Evolutionary conservation across 768 basidiomycete genomes (phyloP).

Genomic region (Hygrocybe coccinea): DNA sequence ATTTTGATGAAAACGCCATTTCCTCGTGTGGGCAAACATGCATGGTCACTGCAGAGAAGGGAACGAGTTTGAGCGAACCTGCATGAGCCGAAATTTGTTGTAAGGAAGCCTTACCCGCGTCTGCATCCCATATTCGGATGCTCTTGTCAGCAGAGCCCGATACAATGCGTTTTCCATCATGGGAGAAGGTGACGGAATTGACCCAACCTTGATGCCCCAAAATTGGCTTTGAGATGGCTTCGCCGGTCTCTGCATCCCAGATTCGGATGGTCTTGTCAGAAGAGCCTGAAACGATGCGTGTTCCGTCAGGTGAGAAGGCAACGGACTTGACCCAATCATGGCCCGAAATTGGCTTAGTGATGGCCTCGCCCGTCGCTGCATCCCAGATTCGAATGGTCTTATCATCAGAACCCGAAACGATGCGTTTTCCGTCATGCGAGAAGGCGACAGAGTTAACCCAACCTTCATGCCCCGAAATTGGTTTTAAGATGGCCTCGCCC

Average conservation of each 20-base stretch:
- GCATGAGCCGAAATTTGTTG: too few species aligned
- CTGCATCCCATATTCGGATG: neutral
- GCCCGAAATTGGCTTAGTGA: neutral
- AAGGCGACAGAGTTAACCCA: neutral
- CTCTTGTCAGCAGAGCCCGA: neutral
- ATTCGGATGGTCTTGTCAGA: neutral
- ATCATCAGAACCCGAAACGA: neutral
- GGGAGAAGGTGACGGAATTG: neutral
- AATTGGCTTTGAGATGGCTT: neutral
- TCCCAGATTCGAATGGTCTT: neutral
- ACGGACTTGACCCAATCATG: neutral
- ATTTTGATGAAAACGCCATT: too few species aligned
- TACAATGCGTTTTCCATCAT: neutral
- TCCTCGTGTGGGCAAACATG: too few species aligned
- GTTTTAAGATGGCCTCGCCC: neutral
- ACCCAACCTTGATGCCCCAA: neutral
- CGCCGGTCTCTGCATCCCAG: neutral
- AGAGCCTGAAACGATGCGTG: neutral
- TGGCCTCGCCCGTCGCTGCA: neutral
- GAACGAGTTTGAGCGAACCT: too few species aligned
- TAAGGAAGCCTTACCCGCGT: too few species aligned
- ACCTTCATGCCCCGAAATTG: neutral
- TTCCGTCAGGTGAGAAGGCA: neutral
- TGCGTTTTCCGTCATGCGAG: neutral
- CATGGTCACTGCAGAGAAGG: too few species aligned